Conservation (phyloP, 352 stramenopile genomes). For the Globisporangium polare region DNA sequence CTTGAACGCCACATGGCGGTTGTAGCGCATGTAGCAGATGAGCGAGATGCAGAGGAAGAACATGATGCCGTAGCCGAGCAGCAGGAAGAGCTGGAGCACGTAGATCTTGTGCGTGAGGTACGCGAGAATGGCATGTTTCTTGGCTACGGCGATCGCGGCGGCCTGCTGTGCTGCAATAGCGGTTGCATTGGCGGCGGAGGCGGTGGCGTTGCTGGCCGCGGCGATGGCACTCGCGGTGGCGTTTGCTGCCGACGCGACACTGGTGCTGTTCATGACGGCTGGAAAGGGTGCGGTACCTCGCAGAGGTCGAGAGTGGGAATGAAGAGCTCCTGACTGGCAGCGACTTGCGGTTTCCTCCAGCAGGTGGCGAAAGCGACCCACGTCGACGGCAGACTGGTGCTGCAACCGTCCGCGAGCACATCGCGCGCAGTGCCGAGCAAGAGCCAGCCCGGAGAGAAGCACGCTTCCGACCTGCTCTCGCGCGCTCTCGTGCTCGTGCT, state of each 20-base stretch:
- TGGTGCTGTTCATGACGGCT: slow-evolving; percentile 6
- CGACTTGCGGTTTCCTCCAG: too few relatives aligned
- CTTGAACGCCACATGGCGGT: slow-evolving; percentile 25
- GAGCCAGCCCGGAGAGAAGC: too few relatives aligned
- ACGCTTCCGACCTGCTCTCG: too few relatives aligned
- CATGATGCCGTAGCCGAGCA: slow-evolving; percentile 15
- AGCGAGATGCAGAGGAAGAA: slow-evolving; percentile 13
- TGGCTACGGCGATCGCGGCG: background rate
- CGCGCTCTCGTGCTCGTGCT: too few relatives aligned
- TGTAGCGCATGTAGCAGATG: slow-evolving; percentile 25
- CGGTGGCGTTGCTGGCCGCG: background rate
- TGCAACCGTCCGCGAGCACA: background rate
- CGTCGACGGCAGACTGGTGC: too few relatives aligned
- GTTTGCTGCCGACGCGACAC: background rate
- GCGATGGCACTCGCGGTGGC: slow-evolving; percentile 6
- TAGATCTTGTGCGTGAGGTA: slow-evolving; percentile 10
- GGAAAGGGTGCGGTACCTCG: background rate
- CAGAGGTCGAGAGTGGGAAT: slow-evolving; percentile 4
- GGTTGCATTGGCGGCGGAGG: background rate
- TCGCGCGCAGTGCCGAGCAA: too few relatives aligned
- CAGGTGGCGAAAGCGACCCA: too few relatives aligned
- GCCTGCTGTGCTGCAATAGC: slow-evolving; percentile 1
- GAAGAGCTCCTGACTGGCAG: background rate
- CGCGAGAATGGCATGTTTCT: background rate
- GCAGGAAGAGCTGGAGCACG: slow-evolving; percentile 10